Base-by-base conservation (phyloP, 306 rosid species). In the Dalbergia cultrata region DNA sequence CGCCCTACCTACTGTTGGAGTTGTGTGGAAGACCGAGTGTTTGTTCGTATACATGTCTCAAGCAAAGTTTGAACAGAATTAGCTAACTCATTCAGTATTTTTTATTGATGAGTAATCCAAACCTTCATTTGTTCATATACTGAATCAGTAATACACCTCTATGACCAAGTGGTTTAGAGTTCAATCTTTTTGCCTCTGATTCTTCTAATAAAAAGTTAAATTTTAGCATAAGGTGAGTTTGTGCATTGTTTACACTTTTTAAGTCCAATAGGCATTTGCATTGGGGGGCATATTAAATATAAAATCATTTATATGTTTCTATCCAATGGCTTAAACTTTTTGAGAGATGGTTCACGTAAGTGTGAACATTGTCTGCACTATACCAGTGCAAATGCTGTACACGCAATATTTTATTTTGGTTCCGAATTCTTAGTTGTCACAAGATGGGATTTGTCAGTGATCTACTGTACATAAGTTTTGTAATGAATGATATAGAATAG, bases 351-450 rank as follows among this genome's bases (percentile, higher is more conserved):
- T 26, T 26, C 31, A 26, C 31, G 31, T 26, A 2, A 3, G 31
- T 26, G 31, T 26, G 31, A 26, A 26, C 31, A 3, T 26, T 26
- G 31, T 26, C 31, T 26, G 31, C 31, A 26, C 3, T 26, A 26
- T 26, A 1, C 31, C 31, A 26, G 31, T 26, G 31, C 31, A 26
- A 26, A 26, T 26, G 3, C 31, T 26, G 31, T 26, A 1, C 31
- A 26, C 31, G 31, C 31, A 26, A 26, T 69, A 16, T 49, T 49
- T 49, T 43, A 18, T 9, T 14, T 10, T 67, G n/a, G 6, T 43
- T 56, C 54, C 72, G 11, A 19, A 67, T n/a, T 65, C 16, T 37
- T 67, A 67, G n/a, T 45, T 6, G 41, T 21, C 74, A 69, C 13
- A 22, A 17, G 34, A 66, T 39, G 14, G 60, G 59, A 69, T 34